phyloP scores from a whole-genome alignment of 495 filamentous ascomycete species.

The Sphaerosporella brunnea region DNA sequence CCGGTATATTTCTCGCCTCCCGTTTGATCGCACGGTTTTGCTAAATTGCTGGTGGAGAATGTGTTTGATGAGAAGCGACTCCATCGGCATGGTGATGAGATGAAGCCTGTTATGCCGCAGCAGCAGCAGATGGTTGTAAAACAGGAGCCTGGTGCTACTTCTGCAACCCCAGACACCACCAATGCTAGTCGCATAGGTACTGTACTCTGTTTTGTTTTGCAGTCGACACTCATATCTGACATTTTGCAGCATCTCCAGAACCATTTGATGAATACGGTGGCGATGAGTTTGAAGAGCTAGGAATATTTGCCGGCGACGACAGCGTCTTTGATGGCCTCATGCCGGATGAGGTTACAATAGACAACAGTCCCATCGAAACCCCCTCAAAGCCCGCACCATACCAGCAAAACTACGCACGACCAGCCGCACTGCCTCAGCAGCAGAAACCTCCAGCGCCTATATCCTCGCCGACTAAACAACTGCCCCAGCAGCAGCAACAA shows the following conservation, averaged over 20 bases:
- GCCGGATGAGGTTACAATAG: slow-evolving; percentile 18
- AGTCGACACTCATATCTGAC: background rate
- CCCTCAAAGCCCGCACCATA: slow-evolving; percentile 1
- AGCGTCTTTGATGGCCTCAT: slow-evolving; percentile 20
- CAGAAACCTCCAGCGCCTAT: background rate
- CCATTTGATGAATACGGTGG: slow-evolving; percentile 24
- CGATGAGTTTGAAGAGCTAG: slow-evolving; percentile 24
- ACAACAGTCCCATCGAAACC: slow-evolving; percentile 5
- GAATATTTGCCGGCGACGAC: slow-evolving; percentile 19
- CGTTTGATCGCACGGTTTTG: too few species aligned
- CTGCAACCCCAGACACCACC: background rate
- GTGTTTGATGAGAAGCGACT: slow-evolving; percentile 19
- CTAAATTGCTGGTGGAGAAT: slow-evolving; percentile 9
- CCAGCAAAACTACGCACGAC: background rate
- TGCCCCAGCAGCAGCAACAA: background rate
- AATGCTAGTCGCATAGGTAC: background rate
- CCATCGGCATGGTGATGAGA: slow-evolving; percentile 15
- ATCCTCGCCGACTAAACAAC: slow-evolving; percentile 1
- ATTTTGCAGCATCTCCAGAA: background rate
- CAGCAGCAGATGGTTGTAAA: background rate
- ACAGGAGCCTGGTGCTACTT: background rate
- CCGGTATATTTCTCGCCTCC: slow-evolving; percentile 8
- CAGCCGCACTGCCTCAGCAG: too few species aligned
- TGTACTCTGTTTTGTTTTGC: background rate
- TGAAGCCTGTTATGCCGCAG: background rate